Evolutionary conservation across 495 filamentous ascomycete species (phyloP).

Genomic region (Lepidopterella palustris): DNA sequence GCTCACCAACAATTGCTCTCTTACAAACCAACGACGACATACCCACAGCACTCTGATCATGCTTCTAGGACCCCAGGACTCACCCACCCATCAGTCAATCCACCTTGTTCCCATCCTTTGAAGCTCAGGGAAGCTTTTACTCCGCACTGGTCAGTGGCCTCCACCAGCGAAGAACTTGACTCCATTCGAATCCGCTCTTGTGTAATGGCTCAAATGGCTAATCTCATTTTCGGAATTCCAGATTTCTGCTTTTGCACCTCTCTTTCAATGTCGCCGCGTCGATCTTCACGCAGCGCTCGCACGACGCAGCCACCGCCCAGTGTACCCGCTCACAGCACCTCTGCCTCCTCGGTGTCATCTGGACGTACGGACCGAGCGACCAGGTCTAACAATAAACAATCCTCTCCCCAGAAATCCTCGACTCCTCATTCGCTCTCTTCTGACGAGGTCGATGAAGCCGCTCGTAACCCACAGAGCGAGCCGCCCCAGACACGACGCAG

Average conservation of each 20-base stretch:
- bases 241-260: neutral
- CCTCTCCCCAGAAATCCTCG: constrained; percentile 65
- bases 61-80: constrained; percentile 3
- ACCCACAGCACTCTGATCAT: constrained; percentile 13
- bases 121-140: constrained; percentile 28
- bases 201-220: neutral
- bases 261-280: constrained; percentile 60
- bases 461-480: constrained; percentile 51
- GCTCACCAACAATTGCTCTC: neutral
- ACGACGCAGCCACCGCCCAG: constrained; percentile 64
- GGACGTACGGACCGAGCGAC: constrained; percentile 63
- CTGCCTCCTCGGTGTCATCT: constrained; percentile 69
- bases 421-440: constrained; percentile 67
- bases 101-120: constrained; percentile 15
- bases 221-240: neutral
- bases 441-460: constrained; percentile 69
- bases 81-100: constrained; percentile 2
- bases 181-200: neutral
- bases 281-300: constrained; percentile 85
- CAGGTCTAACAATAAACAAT: constrained; percentile 61
- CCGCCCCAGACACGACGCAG: constrained; percentile 64
- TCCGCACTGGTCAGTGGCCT: constrained; percentile 18
- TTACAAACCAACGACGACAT: neutral
- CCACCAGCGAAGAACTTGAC: constrained; percentile 1
- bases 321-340: constrained; percentile 56